Evolutionary conservation across 164 flowering plant species (phyloP), one percentile per base, ranked within the genome.

Genomic region (Nelumbo lutea): DNA sequence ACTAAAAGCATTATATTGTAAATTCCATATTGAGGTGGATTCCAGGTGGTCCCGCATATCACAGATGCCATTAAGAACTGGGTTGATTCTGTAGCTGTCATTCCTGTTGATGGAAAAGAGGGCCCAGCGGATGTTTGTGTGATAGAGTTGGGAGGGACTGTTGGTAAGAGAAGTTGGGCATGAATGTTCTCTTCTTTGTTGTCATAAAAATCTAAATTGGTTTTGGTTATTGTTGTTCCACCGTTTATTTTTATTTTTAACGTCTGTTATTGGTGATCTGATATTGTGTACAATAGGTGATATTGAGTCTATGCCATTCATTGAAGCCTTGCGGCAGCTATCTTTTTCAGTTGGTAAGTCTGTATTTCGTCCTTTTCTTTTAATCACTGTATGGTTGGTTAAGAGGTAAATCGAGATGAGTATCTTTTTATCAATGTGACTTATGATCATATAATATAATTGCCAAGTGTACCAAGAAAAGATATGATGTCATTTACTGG

Each of bases 231-330:
- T 27, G 27, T 27, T 27, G 27, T 27, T 27, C 27, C 27, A 27
- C 27, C 27, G n/a, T 39, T n/a, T 27, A 59, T 57, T 42, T 15
- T 7, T 6, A 44, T 39, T 45, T 56, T 7, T 5, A 39, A 40
- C 43, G 51, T 41, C 2, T 42, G 11, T 61, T 46, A 48, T 42
- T 6, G 38, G 15, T 13, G 51, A 43, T 47, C 15, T 14, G 3
- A 66, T 41, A 66, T 70, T 58, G 47, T 44, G 52, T 47, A 42
- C 44, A 5, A 41, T 55, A 93, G 99, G 98, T 80, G 99, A 96
- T 74, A 96, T 93, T 73, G 98, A 96, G 76, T 96, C 98, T 5
- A 96, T 96, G 99, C 98, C 99, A 71, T 96, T 96, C 70, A 88
- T 90, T 48, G 99, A 96, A 79, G 98, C 99, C 77, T 69, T 96